phyloP scores from a whole-genome alignment of 2,329 filamentous ascomycete species.

The Xylariales sp. region DNA sequence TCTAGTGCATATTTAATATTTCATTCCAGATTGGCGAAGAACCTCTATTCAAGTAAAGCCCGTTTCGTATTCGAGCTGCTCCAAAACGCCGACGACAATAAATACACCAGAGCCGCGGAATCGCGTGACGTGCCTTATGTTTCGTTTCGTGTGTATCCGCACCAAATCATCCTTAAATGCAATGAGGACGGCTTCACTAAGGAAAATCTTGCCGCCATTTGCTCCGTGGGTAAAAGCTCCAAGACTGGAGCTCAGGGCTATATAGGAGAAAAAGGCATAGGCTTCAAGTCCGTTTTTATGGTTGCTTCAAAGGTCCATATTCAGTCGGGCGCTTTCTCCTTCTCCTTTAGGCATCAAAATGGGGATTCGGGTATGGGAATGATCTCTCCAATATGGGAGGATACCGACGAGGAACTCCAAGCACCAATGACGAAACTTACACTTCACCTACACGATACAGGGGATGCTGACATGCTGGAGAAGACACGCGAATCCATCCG shows the following conservation, averaged over 20 bases:
- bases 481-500: conserved; percentile 43
- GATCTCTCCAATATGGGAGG: conserved; percentile 59
- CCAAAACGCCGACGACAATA: conserved; percentile 66
- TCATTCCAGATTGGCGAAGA: conserved; percentile 53
- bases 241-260: conserved; percentile 57
- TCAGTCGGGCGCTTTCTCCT: conserved; percentile 57
- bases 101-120: conserved; percentile 48
- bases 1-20: too few species aligned
- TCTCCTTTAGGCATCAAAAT: conserved; percentile 55
- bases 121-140: conserved; percentile 47
- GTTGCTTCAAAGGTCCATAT: conserved; percentile 58
- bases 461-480: conserved; percentile 30
- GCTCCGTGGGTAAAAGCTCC: conserved; percentile 58
- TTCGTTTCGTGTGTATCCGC: conserved; percentile 52
- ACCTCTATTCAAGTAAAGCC: conserved; percentile 57
- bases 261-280: conserved; percentile 64
- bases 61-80: conserved; percentile 65
- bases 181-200: conserved; percentile 61
- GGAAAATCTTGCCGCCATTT: conserved; percentile 59
- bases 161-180: conserved; percentile 59
- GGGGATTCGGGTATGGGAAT: conserved; percentile 63
- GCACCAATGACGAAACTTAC: conserved; percentile 53
- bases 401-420: conserved; percentile 35
- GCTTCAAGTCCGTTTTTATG: conserved; percentile 64
- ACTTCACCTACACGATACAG: conserved; percentile 51